Base-by-base conservation (phyloP, 768 basidiomycete species). In the Astraeus odoratus region DNA sequence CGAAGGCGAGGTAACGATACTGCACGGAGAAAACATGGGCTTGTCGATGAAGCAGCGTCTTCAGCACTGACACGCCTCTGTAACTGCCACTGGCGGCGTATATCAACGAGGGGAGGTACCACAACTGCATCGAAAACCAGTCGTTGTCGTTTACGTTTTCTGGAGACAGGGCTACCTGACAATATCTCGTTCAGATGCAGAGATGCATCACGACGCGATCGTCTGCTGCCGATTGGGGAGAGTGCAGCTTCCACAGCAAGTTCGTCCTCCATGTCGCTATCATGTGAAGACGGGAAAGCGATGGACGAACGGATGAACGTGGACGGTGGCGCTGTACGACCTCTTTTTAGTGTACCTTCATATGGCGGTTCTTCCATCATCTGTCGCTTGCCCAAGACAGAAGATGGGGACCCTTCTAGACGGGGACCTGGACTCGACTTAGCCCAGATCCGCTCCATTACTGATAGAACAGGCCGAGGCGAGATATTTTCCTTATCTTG, bases 401-500 rank as follows among this genome's bases (percentile, higher is more conserved):
- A 58, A 3, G 33, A 19, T 10, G 51, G 40, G 33, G 49, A 55
- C 16, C 26, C 39, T 15, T 29, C n/a, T 8, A 23, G 23, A 19
- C 31, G 57, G 41, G 56, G 51, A 23, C 52, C 58, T 4, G 72
- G 69, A 18, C 39, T 41, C 4, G 69, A 67, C n/a, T 58, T 58
- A 33, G 60, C 51, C 1, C 66, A 69, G 38, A 76, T 68, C 24
- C 74, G 70, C 46, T 82, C 79, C 24, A 66, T 49, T 18, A 75
- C 66, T 29, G 74, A 65, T 38, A 65, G 59, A 23, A 55, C 46
- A 8, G 53, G 53, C 4, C 61, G 49, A 26, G 77, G 79, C 0
- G 74, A 74, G 25, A 60, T 47, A 54, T 86, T 86, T 57, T 87
- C 84, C 63, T 86, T 86, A 58, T 81, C 63, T 1, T 55, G 57